A percentile compares a stretch with the other conserved stretches of the same genome.
Conservation (phyloP, 164 flowering plant species). For the Chloranthus sessilifolius region DNA sequence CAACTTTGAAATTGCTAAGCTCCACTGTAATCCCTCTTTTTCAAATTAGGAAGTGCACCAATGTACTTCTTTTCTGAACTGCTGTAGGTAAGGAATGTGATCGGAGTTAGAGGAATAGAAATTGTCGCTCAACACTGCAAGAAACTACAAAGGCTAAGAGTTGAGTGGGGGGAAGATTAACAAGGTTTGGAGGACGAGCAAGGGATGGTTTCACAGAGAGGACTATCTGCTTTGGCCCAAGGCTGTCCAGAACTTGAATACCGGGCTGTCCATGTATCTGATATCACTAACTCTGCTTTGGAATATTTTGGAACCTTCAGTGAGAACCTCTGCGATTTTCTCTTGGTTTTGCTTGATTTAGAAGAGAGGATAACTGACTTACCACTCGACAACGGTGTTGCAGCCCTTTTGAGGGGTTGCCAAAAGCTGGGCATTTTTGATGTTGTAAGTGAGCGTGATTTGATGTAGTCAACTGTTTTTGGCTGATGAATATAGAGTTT, state of each 20-base stretch:
- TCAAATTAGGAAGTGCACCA: too few relatives aligned
- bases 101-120: constrained; percentile 76
- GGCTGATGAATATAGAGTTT: too few relatives aligned
- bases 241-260: constrained; percentile 82
- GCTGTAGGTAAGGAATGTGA: constrained; percentile 62
- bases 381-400: constrained; percentile 92
- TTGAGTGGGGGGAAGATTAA: constrained; percentile 90
- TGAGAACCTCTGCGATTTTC: constrained; percentile 78
- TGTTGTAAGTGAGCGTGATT: too few relatives aligned
- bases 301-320: constrained; percentile 53
- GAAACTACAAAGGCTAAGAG: constrained; percentile 61
- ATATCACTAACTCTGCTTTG: constrained; percentile 70
- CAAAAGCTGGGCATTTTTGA: too few relatives aligned
- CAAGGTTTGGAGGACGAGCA: constrained; percentile 81
- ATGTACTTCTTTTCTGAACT: constrained; percentile 12
- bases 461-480: too few relatives aligned
- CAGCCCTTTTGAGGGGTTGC: constrained; percentile 71
- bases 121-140: constrained; percentile 53
- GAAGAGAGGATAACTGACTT: constrained; percentile 71
- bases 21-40: too few relatives aligned
- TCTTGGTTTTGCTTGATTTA: constrained; percentile 75
- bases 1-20: too few relatives aligned
- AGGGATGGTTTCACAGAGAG: constrained; percentile 82
- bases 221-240: constrained; percentile 67
- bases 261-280: constrained; percentile 83